These are phyloP conservation scores for Emergomyces orientalis DNA, from an alignment of 2,329 filamentous ascomycete species.

Conservation along the genomic window DNA sequence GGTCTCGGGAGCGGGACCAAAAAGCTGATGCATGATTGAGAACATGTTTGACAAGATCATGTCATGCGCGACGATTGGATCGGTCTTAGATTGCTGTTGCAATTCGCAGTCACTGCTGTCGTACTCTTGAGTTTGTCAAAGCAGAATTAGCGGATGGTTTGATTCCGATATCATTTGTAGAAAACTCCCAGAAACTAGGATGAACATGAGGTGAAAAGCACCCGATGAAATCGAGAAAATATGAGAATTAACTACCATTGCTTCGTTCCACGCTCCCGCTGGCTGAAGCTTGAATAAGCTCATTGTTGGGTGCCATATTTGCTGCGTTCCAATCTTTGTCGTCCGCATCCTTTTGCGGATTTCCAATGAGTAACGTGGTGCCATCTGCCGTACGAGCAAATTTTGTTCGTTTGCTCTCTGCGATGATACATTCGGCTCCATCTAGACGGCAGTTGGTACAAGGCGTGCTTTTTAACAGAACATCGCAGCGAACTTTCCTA, in stretches of 20 bases:
- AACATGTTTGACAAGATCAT: constrained; percentile 22
- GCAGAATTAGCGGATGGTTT: background rate
- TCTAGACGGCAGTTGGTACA: constrained; percentile 24
- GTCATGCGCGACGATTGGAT: background rate
- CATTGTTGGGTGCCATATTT: background rate
- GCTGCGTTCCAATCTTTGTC: constrained; percentile 27
- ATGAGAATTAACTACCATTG: constrained; percentile 26
- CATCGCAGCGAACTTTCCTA: constrained; percentile 44
- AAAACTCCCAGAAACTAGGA: background rate
- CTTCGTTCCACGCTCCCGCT: constrained; percentile 17
- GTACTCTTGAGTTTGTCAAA: background rate
- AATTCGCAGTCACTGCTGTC: background rate
- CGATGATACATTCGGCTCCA: constrained; percentile 19
- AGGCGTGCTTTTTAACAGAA: constrained; percentile 38
- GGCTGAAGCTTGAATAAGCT: background rate
- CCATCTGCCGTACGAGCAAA: constrained; percentile 20
- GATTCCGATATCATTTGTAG: background rate
- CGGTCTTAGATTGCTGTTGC: background rate
- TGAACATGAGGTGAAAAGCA: constrained; percentile 23
- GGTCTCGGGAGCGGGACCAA: constrained; percentile 37
- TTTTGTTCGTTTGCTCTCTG: constrained; percentile 47
- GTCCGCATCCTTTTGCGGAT: constrained; percentile 6
- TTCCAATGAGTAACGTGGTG: constrained; percentile 8
- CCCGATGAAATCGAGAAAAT: constrained; percentile 15
- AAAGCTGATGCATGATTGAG: constrained; percentile 30